A percentile compares a stretch with the other conserved stretches of the same genome.
These are phyloP conservation scores for Fusarium globosum DNA, from an alignment of 2,329 filamentous ascomycete species.

Conservation along the genomic window DNA sequence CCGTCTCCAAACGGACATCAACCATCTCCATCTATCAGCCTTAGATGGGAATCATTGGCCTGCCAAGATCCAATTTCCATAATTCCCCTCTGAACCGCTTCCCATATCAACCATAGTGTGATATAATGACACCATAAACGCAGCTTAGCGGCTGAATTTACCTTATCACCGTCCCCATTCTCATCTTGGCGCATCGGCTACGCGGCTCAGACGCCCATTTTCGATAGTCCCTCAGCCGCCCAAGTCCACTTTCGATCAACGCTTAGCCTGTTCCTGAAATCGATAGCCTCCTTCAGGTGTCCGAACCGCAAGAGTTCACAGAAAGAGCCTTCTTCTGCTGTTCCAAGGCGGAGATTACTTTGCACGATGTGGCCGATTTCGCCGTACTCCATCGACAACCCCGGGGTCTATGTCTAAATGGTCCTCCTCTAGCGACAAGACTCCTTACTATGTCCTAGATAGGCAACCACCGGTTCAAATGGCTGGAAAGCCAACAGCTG, in stretches of 20 bases:
- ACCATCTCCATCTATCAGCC: background rate
- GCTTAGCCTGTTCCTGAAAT: conserved; percentile 51
- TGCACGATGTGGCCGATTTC: conserved; percentile 2
- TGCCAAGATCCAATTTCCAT: conserved; percentile 28
- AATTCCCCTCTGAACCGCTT: conserved; percentile 1
- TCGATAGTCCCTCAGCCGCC: conserved; percentile 24
- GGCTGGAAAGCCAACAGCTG: conserved; percentile 17
- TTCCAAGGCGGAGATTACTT: conserved; percentile 36
- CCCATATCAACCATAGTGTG: conserved; percentile 8
- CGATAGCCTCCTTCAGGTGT: conserved; percentile 13
- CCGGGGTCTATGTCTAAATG: conserved; percentile 1
- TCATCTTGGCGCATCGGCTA: conserved; percentile 27
- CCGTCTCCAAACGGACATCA: background rate
- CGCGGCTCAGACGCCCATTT: conserved; percentile 19
- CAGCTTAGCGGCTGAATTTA: conserved; percentile 2
- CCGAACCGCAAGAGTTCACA: conserved; percentile 16
- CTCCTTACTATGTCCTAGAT: conserved; percentile 28
- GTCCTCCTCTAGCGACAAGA: conserved; percentile 5
- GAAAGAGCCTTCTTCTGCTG: conserved; percentile 4
- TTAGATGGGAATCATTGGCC: background rate
- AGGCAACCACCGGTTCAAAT: conserved; percentile 40
- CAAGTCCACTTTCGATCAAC: conserved; percentile 20
- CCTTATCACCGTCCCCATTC: conserved; percentile 1
- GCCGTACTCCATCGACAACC: conserved; percentile 8
- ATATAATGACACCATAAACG: conserved; percentile 9